A percentile compares a stretch with the other conserved stretches of the same genome.
Evolutionary conservation across 1,284 basidiomycete genomes (phyloP).

Genomic region (Cryptococcus sp.): DNA sequence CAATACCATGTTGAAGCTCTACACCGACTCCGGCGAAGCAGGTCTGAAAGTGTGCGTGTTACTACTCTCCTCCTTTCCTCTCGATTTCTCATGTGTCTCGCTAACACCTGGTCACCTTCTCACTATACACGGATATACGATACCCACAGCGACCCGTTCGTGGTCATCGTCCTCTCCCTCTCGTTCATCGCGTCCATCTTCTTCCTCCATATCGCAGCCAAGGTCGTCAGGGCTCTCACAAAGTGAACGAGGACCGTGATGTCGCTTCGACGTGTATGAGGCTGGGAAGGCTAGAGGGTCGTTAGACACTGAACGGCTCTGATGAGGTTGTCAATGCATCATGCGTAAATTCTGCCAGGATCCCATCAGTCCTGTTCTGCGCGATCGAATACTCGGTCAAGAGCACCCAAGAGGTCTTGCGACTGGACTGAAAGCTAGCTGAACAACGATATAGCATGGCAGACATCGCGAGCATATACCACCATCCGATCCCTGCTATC

Average conservation of each 20-base stretch:
- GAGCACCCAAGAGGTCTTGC: too few species aligned
- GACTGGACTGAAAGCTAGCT: too few species aligned
- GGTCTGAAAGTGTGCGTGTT: constrained; percentile 90
- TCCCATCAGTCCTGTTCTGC: too few species aligned
- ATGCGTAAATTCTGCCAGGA: too few species aligned
- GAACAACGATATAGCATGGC: too few species aligned
- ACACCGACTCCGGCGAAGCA: constrained; percentile 92
- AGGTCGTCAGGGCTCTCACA: constrained; percentile 86
- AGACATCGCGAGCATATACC: too few species aligned
- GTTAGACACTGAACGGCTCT: too few species aligned
- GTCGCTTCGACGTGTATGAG: too few species aligned
- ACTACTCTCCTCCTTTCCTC: not conserved
- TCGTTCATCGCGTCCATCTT: constrained; percentile 99
- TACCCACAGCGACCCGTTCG: constrained; percentile 82
- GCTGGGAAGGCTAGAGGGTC: too few species aligned
- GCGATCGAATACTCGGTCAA: too few species aligned
- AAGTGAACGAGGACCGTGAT: constrained; percentile 59
- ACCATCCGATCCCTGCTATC: too few species aligned
- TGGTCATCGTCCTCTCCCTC: constrained; percentile 93
- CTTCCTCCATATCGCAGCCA: constrained; percentile 97
- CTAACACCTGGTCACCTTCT: not conserved
- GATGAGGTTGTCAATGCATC: too few species aligned
- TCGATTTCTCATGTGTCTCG: not conserved
- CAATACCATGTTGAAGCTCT: constrained; percentile 97
- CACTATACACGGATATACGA: not conserved